Evolutionary conservation across 169 alveolate genomes (phyloP).

Genomic region (Plasmodium berghei): DNA sequence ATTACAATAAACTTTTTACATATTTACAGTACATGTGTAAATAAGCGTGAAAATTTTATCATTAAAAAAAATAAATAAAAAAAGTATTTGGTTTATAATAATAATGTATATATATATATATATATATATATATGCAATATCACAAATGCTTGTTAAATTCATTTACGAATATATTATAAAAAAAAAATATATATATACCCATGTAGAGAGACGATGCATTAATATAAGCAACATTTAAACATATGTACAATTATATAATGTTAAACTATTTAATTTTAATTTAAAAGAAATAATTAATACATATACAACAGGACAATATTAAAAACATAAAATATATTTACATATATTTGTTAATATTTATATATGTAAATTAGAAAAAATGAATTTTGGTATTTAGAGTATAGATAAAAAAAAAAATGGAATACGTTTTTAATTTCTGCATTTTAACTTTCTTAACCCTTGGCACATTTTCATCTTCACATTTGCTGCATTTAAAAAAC

Average conservation of each 20-base stretch:
- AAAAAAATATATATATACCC: neutral
- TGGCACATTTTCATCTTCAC: too few relatives aligned
- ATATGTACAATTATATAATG: conserved; percentile 5
- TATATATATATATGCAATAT: neutral
- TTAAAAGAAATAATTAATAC: neutral
- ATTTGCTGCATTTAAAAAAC: too few relatives aligned
- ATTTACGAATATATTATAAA: conserved; percentile 5
- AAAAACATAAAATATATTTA: conserved; percentile 1
- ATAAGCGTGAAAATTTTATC: neutral
- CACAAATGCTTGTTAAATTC: neutral
- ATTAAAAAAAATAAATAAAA: neutral
- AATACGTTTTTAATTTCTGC: too few relatives aligned
- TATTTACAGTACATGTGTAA: too few relatives aligned
- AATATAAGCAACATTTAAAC: neutral
- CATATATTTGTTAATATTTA: conserved; percentile 6
- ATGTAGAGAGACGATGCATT: too few relatives aligned
- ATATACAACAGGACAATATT: neutral
- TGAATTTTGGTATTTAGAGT: too few relatives aligned
- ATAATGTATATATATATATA: neutral
- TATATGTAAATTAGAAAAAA: neutral
- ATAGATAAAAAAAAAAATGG: too few relatives aligned
- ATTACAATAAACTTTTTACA: too few relatives aligned
- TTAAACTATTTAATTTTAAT: neutral
- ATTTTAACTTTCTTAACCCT: too few relatives aligned
- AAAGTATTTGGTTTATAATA: neutral